Evolutionary conservation across 495 filamentous ascomycete species (phyloP).

Genomic region (Trichocladium uniseriatum): DNA sequence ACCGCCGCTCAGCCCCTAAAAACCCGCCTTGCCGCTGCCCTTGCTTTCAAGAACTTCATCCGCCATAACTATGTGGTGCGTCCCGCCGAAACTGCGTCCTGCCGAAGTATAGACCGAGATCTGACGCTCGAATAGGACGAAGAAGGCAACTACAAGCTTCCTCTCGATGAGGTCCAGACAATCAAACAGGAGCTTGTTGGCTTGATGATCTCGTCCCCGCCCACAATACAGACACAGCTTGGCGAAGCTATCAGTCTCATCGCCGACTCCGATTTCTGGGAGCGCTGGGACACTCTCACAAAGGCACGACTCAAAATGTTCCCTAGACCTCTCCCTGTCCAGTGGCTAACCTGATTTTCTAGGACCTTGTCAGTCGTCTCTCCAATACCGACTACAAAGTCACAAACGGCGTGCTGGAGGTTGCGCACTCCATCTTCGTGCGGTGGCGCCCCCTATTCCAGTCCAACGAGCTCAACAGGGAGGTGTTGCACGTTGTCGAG

Average conservation of each 20-base stretch:
- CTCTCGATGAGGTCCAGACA: slow-evolving; percentile 64
- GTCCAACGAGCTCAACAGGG: slow-evolving; percentile 80
- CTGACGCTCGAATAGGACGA: slow-evolving; percentile 42
- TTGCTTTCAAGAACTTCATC: slow-evolving; percentile 98
- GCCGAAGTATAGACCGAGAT: not conserved
- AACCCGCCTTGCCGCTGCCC: slow-evolving; percentile 77
- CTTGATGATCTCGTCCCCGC: slow-evolving; percentile 85
- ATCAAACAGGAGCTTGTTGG: slow-evolving; percentile 94
- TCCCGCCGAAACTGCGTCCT: not conserved
- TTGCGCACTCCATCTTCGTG: slow-evolving; percentile 96
- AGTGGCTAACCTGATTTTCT: not conserved
- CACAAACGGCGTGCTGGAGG: slow-evolving; percentile 90
- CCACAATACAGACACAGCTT: slow-evolving; percentile 81
- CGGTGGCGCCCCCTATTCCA: slow-evolving; percentile 89
- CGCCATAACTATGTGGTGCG: slow-evolving; percentile 70
- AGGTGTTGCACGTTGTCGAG: slow-evolving; percentile 86
- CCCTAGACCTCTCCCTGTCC: slow-evolving; percentile 15
- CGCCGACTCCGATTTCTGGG: slow-evolving; percentile 95
- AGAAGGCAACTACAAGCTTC: slow-evolving; percentile 82
- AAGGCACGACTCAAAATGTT: slow-evolving; percentile 34
- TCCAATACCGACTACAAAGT: slow-evolving; percentile 63
- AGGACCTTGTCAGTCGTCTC: slow-evolving; percentile 81
- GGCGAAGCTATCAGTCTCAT: slow-evolving; percentile 95
- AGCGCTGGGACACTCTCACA: slow-evolving; percentile 86
- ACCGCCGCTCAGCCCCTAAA: slow-evolving; percentile 56